Evolutionary conservation across 2,329 filamentous ascomycete species (phyloP), one percentile per base, ranked within the genome.

Genomic region (Fusarium agapanthi): DNA sequence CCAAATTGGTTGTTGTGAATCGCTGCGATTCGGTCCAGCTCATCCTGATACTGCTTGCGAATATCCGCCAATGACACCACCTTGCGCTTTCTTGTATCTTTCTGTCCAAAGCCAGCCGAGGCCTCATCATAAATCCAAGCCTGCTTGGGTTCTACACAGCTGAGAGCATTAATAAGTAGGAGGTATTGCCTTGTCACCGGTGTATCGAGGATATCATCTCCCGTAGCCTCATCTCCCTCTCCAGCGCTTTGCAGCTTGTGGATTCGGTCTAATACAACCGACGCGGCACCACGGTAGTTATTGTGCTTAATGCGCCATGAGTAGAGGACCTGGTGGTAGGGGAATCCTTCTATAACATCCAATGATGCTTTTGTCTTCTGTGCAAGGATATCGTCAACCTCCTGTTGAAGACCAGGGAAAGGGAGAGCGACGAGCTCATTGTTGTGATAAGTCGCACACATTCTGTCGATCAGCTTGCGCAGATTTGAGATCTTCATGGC

Each of bases 1-100:
- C 93, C 92, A 86, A 97, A 98, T 79, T 97, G 91, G 65, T 97
- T 95, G 79, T 93, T 93, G 82, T 96, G 91, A 80, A 98, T 95
- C 59, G 93, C 92, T 58, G 92, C 93, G 75, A 96, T 92, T 71
- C 94, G 88, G 82, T 99, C 96, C 78, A 99, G 84, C 82, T 98
- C 95, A 30, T 89, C 90, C 83, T 97, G 93, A 81, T 98, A 99
- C 80, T 95, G 93, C 81, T 92, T 94, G 78, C 95, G 89, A 58
- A 98, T 86, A 80, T 97, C 95, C 35, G 92, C 92, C 61, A 99
- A 84, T 37, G 94, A 97, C 22, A 98, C 88, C 40, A 98, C 90
- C 79, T 89, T 92, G 69, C 95, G 90, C 84, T 92, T 92, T 20
- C 81, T 75, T 41, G 41, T 60, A 14, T 66, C 68, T 9, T 75